These are phyloP conservation scores for Cercospora beticola DNA, from an alignment of 2,329 filamentous ascomycete genomes.

Conservation along the genomic window DNA sequence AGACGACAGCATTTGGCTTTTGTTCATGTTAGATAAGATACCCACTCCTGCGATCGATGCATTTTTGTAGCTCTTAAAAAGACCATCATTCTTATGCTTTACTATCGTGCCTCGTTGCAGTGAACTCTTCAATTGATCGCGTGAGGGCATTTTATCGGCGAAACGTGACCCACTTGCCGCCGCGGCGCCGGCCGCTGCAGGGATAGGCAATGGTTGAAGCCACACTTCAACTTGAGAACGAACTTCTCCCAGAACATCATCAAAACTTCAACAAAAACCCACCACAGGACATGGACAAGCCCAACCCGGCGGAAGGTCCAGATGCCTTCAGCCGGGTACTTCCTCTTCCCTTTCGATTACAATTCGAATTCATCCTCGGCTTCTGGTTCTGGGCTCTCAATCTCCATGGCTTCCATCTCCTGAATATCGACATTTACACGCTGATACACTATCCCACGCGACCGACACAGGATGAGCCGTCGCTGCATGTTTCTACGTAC, in stretches of 20 bases:
- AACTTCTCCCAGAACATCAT: background rate
- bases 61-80: background rate
- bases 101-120: background rate
- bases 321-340: constrained; percentile 85
- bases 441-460: constrained; percentile 84
- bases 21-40: constrained; percentile 5
- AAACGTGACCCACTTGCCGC: background rate
- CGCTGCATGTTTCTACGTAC: constrained; percentile 79
- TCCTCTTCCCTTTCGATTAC: constrained; percentile 85
- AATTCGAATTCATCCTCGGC: constrained; percentile 79
- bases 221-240: constrained; percentile 4
- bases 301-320: constrained; percentile 48
- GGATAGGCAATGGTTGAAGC: background rate
- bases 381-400: constrained; percentile 96
- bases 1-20: background rate
- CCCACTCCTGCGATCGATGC: constrained; percentile 9
- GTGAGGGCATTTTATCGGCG: background rate
- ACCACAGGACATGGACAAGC: constrained; percentile 14
- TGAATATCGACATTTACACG: constrained; percentile 64
- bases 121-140: background rate
- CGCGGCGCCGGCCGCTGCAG: background rate
- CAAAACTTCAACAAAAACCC: background rate
- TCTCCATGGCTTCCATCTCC: constrained; percentile 76
- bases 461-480: constrained; percentile 63
- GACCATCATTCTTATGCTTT: background rate